Percentiles rank a stretch among this genome's conserved stretches.
phyloP scores from a whole-genome alignment of 495 filamentous ascomycete species.

The Tuber melanosporum region DNA sequence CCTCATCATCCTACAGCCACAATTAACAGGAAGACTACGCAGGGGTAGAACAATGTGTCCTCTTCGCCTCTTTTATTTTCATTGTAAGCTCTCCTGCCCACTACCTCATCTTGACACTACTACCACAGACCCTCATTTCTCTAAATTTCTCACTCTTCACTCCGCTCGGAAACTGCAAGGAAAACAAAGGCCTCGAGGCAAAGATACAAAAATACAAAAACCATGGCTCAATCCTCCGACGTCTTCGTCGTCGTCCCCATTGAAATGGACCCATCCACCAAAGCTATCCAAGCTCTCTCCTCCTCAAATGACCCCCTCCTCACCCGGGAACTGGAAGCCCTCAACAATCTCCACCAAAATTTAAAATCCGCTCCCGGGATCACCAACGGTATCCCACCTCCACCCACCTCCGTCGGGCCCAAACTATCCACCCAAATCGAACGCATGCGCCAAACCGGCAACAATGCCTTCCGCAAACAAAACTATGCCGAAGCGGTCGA shows the following conservation, averaged over 20 bases:
- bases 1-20: constrained; percentile 19
- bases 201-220: background rate
- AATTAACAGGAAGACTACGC: background rate
- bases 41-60: constrained; percentile 27
- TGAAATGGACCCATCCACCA: constrained; percentile 65
- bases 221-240: constrained; percentile 45
- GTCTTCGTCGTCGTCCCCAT: constrained; percentile 80
- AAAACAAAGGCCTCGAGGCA: background rate
- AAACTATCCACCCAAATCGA: constrained; percentile 76
- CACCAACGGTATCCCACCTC: constrained; percentile 60
- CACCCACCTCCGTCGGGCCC: constrained; percentile 73
- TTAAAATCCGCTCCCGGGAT: constrained; percentile 47
- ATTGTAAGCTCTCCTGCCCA: background rate
- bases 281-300: constrained; percentile 52
- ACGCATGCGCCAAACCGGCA: constrained; percentile 85
- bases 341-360: constrained; percentile 67
- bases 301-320: constrained; percentile 47
- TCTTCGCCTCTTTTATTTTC: background rate
- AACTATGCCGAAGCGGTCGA: constrained; percentile 67
- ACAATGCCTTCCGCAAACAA: constrained; percentile 70
- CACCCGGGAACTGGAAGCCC: constrained; percentile 57
- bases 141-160: background rate
- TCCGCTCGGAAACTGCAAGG: background rate
- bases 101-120: background rate
- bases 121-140: background rate